phyloP scores from a whole-genome alignment of 306 rosid species.

The Fragaria iinumae region DNA sequence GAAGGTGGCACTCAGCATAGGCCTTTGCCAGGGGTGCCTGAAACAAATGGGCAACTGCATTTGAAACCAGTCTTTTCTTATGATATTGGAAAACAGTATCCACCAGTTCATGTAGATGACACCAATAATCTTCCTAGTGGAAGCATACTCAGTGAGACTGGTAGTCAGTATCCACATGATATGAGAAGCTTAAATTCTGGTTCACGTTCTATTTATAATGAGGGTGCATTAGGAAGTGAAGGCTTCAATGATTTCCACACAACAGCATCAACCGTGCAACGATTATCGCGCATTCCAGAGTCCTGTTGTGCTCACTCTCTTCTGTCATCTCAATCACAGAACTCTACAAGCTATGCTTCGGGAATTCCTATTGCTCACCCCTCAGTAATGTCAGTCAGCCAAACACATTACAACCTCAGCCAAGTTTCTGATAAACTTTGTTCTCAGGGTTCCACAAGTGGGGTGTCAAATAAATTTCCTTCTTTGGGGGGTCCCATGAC shows the following conservation, averaged over 20 bases:
- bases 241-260: constrained; percentile 52
- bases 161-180: constrained; percentile 36
- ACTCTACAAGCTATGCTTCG: constrained; percentile 55
- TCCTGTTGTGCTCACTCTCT: constrained; percentile 96
- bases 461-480: constrained; percentile 41
- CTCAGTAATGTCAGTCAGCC: constrained; percentile 49
- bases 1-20: constrained; percentile 43
- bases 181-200: constrained; percentile 28
- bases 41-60: constrained; percentile 40
- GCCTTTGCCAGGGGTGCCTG: constrained; percentile 41
- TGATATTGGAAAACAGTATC: constrained; percentile 44
- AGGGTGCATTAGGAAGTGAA: constrained; percentile 49
- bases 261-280: constrained; percentile 48
- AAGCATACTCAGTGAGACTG: constrained; percentile 46
- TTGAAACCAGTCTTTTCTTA: constrained; percentile 43
- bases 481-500: constrained; percentile 41
- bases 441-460: constrained; percentile 54
- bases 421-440: constrained; percentile 50
- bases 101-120: constrained; percentile 49
- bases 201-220: constrained; percentile 39
- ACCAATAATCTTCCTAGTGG: constrained; percentile 39
- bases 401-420: constrained; percentile 46
- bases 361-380: constrained; percentile 58
- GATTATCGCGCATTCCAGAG: constrained; percentile 54
- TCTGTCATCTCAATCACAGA: constrained; percentile 93